Conservation (phyloP, 2,329 filamentous ascomycete species). For the Lachnellula hyalina region DNA sequence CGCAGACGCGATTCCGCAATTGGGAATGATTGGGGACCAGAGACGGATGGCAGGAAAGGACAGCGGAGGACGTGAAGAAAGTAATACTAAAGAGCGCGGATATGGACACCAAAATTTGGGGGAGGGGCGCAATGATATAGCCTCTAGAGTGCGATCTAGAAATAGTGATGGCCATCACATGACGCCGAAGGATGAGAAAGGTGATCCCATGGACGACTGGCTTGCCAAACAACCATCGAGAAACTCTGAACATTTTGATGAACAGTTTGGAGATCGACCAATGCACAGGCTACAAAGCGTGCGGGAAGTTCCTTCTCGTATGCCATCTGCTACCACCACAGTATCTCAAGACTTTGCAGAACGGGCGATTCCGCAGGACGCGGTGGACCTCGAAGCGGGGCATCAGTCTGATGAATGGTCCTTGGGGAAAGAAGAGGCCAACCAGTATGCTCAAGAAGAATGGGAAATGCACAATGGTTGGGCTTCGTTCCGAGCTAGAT, state of each 20-base stretch:
- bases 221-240: not conserved
- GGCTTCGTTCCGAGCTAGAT: constrained; percentile 42
- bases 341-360: not conserved
- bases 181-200: constrained; percentile 7
- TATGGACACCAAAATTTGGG: not conserved
- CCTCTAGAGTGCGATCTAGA: not conserved
- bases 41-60: constrained; percentile 5
- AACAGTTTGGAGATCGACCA: not conserved
- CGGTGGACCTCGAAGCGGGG: constrained; percentile 3
- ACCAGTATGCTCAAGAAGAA: not conserved
- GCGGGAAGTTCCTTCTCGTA: not conserved
- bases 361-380: not conserved
- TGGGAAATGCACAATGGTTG: constrained; percentile 24
- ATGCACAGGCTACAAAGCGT: constrained; percentile 2
- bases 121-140: not conserved
- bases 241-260: not conserved
- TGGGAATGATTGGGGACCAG: constrained; percentile 16
- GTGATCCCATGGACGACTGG: constrained; percentile 13
- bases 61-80: not conserved
- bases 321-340: not conserved
- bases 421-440: not conserved
- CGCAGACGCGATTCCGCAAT: constrained; percentile 9
- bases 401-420: not conserved
- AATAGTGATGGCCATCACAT: not conserved
- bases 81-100: not conserved